phyloP scores from a whole-genome alignment of 768 basidiomycete species.

The Kwoniella bestiolae region DNA sequence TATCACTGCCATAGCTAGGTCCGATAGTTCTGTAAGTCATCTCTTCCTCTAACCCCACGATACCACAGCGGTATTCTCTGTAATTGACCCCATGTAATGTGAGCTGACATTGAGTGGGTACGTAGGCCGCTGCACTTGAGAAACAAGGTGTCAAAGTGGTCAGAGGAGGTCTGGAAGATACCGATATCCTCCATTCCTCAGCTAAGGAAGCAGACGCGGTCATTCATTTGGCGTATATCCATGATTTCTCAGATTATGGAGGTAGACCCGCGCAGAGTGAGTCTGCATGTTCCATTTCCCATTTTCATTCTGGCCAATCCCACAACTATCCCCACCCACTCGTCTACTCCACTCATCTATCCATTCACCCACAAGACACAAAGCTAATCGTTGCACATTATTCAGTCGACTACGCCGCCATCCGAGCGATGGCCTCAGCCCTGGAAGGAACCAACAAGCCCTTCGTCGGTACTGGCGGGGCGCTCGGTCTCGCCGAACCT shows the following conservation, averaged over 20 bases:
- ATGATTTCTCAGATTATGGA: constrained; percentile 31
- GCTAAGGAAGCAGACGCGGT: constrained; percentile 38
- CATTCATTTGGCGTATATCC: constrained; percentile 45
- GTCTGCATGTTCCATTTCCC: background rate
- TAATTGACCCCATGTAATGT: too few relatives aligned
- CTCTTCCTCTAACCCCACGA: background rate
- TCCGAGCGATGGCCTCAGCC: constrained; percentile 32
- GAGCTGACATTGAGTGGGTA: background rate
- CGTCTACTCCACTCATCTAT: too few relatives aligned
- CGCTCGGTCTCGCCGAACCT: background rate
- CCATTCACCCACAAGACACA: too few relatives aligned
- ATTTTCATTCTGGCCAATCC: background rate
- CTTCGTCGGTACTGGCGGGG: constrained; percentile 32
- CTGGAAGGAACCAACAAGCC: constrained; percentile 37
- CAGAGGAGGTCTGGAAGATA: constrained; percentile 37
- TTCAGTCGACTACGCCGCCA: constrained; percentile 34
- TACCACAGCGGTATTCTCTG: background rate
- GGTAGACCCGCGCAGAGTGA: constrained; percentile 17
- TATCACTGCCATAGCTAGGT: constrained; percentile 39
- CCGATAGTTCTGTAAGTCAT: constrained; percentile 21
- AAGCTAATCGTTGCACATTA: background rate
- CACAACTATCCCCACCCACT: too few relatives aligned
- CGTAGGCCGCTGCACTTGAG: constrained; percentile 18
- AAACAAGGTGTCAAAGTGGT: constrained; percentile 28
- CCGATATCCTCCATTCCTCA: constrained; percentile 24